Base-by-base conservation (phyloP, 768 basidiomycete genomes). In the Cystobasidium tubakii region DNA sequence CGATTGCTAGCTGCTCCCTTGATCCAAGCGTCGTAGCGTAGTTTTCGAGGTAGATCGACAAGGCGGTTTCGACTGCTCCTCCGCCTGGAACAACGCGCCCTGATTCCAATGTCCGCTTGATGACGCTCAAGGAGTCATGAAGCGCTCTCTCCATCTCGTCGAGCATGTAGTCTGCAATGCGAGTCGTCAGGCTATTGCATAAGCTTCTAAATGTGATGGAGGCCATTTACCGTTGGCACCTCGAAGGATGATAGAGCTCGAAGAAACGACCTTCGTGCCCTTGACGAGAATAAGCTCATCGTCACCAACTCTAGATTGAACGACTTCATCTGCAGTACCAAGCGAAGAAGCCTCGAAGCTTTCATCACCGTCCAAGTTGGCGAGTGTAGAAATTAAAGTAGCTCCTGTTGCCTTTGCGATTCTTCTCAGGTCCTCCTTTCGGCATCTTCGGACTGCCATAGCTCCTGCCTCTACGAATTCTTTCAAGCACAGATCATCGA, bases 381-480 rank as follows among this genome's bases (percentile, higher is more conserved):
- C 95, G 70, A 98, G 84, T 80, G 89, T 92, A 12, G 91, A 91
- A 69, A 98, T 87, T 46, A 98, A 85, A 29, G 91, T 91, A 10
- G 93, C 96, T 29, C 96, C 96, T 0, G 94, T 97, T 10, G 96
- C 95, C 81, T 89, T 95, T 31, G 96, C 96, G 77, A 98, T 98
- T 64, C 96, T 88, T 72, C 92, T 88, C 62, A 98, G 86, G 81
- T 99, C 96, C 81, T 99, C 96, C 82, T 99, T 99, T 81, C 90
- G 88, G 83, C 96, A 98, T 77, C 96, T 86, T 76, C 96, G 88
- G 62, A 97, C 96, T 54, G 94, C 96, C 90, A 98, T 98, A 0
- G 95, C 95, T 46, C 96, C 96, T 23, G 93, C 94, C 82, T 99
- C 96, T 60, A 98, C 91, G 78, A 98, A 99, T 83, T 98, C 96